Evolutionary conservation across 495 filamentous ascomycete species (phyloP).

Genomic region (Aspergillus panamensis): DNA sequence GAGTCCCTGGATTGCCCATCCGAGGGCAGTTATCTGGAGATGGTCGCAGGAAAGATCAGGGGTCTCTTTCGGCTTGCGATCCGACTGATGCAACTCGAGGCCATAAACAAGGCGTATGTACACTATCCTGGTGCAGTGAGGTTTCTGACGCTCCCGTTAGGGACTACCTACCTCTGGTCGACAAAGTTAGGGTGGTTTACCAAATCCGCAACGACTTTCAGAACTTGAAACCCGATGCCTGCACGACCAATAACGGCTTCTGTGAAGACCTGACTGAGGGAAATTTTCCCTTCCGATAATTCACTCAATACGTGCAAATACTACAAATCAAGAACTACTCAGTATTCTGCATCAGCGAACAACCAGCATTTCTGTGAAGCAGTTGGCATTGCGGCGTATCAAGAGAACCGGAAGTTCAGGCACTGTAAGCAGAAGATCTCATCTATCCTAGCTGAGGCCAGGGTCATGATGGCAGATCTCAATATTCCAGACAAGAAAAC

Average conservation of each 20-base stretch:
- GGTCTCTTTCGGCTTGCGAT: constrained; percentile 86
- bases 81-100: constrained; percentile 67
- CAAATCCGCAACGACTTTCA: constrained; percentile 89
- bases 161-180: constrained; percentile 70
- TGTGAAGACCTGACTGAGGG: constrained; percentile 90
- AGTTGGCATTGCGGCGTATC: neutral
- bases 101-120: neutral
- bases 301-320: constrained; percentile 72
- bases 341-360: constrained; percentile 83
- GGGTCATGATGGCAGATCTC: too few species aligned
- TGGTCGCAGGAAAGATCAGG: constrained; percentile 92
- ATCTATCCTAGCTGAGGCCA: too few species aligned
- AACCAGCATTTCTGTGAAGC: constrained; percentile 69
- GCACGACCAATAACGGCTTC: constrained; percentile 76
- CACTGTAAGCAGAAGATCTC: too few species aligned
- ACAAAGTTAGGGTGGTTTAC: constrained; percentile 76
- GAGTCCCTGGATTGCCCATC: constrained; percentile 80
- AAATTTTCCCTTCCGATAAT: constrained; percentile 93
- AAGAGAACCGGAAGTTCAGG: neutral
- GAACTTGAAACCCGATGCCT: constrained; percentile 61
- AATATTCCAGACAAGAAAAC: too few species aligned
- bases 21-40: constrained; percentile 87
- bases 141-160: constrained; percentile 47
- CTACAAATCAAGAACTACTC: constrained; percentile 64
- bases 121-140: neutral